A percentile compares a stretch with the other conserved stretches of the same genome.
Conservation (phyloP, 1,139 yeast genomes). For the Chernovozyma aurita region DNA sequence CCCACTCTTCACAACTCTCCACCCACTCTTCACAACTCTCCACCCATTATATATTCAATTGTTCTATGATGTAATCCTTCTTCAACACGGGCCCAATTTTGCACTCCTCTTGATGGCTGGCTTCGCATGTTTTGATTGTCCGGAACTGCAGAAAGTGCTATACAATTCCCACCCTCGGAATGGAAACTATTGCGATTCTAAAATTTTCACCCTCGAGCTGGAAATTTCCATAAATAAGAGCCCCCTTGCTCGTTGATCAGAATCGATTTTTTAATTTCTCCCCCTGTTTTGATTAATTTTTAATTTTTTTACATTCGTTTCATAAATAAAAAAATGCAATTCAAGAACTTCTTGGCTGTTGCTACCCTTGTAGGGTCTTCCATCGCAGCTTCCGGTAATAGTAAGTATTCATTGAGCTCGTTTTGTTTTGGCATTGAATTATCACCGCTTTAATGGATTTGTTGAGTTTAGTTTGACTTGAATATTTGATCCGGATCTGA, state of each 20-base stretch:
- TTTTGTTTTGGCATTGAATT: no score
- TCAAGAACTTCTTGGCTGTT: constrained; percentile 42
- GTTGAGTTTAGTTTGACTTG: no score
- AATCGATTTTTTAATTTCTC: constrained; percentile 1
- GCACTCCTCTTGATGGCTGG: neutral
- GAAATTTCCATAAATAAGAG: constrained; percentile 5
- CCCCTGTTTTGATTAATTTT: constrained; percentile 1
- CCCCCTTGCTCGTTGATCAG: constrained; percentile 4
- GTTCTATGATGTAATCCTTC: no score
- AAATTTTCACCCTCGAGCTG: constrained; percentile 6
- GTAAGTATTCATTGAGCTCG: no score
- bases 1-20: neutral
- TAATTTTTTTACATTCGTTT: constrained; percentile 4
- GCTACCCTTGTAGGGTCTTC: constrained; percentile 46
- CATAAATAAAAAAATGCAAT: constrained; percentile 39
- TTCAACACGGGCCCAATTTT: no score
- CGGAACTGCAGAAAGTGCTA: no score
- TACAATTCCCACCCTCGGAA: neutral
- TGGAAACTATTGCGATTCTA: neutral
- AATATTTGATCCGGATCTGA: no score
- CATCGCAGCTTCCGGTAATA: constrained; percentile 38
- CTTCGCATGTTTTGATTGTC: no score
- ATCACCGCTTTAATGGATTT: no score
- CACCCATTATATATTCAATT: no score
- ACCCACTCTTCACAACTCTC: no score